phyloP scores from a whole-genome alignment of 176 grass and related monocot species.

The Cenchrus purpureus region DNA sequence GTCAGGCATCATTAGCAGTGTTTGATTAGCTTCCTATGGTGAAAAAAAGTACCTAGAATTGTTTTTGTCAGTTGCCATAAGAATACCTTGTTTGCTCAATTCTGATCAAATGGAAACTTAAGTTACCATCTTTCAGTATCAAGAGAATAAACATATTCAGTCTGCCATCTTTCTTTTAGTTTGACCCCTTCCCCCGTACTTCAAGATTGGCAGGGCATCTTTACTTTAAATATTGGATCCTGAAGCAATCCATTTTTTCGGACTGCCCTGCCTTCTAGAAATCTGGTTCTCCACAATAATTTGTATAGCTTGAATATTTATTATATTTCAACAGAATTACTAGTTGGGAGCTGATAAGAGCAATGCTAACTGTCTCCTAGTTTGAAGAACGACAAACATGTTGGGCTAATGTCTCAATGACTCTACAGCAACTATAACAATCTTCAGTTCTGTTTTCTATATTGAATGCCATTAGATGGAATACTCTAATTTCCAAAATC shows the following conservation, averaged over 20 bases:
- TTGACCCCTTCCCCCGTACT: neutral
- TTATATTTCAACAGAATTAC: neutral
- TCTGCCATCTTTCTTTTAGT: conserved; percentile 12
- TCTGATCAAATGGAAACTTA: conserved; percentile 9
- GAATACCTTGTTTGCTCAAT: conserved; percentile 21
- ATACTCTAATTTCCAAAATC: neutral
- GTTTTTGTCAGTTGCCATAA: neutral
- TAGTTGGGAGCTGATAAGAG: conserved; percentile 14
- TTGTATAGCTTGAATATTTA: conserved; percentile 29
- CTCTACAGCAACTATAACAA: neutral
- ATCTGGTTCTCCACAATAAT: neutral
- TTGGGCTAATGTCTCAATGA: neutral
- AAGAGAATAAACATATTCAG: conserved; percentile 4
- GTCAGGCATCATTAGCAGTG: neutral
- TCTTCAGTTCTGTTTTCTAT: neutral
- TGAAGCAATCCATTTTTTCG: conserved; percentile 5
- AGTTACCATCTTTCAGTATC: conserved; percentile 7
- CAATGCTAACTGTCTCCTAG: neutral
- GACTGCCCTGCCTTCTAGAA: conserved; percentile 4
- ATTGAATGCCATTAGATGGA: neutral
- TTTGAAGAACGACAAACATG: conserved; percentile 2
- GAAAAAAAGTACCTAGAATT: neutral
- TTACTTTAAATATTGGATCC: conserved; percentile 19
- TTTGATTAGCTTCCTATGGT: neutral
- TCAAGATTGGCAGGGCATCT: neutral